Conservation (phyloP, 1,284 basidiomycete genomes). For the Cystobasidium pallidum region DNA sequence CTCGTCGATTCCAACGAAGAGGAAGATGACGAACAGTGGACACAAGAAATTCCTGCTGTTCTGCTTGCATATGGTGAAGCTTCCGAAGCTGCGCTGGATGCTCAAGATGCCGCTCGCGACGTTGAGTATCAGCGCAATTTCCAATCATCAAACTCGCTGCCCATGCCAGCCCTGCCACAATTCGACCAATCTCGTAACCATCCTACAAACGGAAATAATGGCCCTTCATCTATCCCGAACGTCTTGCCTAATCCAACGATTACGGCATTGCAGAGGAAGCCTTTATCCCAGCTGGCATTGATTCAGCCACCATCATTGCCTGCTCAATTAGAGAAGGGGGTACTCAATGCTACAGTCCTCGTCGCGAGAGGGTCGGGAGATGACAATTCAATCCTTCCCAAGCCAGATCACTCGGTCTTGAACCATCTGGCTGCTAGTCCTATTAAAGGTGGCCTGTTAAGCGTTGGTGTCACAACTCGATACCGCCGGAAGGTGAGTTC, state of each 20-base stretch:
- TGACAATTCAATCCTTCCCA: constrained; percentile 88
- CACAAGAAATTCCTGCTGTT: constrained; percentile 56
- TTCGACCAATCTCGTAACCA: constrained; percentile 41
- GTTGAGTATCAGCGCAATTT: constrained; percentile 1
- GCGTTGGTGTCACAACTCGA: constrained; percentile 88
- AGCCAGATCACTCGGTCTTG: constrained; percentile 91
- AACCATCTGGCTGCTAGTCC: constrained; percentile 95
- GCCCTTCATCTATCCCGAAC: constrained; percentile 45
- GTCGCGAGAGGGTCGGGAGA: constrained; percentile 63
- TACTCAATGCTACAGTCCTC: constrained; percentile 68
- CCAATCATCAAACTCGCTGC: constrained; percentile 11
- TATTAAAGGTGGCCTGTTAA: constrained; percentile 90
- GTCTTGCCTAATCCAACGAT: constrained; percentile 66
- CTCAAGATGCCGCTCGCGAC: constrained; percentile 48
- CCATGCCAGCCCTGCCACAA: constrained; percentile 16
- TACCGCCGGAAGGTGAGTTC: constrained; percentile 85
- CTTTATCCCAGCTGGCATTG: constrained; percentile 89
- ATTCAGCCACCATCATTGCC: constrained; percentile 79
- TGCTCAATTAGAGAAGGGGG: constrained; percentile 89
- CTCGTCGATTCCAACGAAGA: constrained; percentile 25
- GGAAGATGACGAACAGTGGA: constrained; percentile 53
- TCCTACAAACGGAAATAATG: constrained; percentile 22
- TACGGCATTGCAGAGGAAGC: constrained; percentile 88
- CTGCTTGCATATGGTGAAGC: constrained; percentile 53
- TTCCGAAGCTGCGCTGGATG: constrained; percentile 49